Conservation (phyloP, 2,329 filamentous ascomycete species). For the Alternaria rosae region DNA sequence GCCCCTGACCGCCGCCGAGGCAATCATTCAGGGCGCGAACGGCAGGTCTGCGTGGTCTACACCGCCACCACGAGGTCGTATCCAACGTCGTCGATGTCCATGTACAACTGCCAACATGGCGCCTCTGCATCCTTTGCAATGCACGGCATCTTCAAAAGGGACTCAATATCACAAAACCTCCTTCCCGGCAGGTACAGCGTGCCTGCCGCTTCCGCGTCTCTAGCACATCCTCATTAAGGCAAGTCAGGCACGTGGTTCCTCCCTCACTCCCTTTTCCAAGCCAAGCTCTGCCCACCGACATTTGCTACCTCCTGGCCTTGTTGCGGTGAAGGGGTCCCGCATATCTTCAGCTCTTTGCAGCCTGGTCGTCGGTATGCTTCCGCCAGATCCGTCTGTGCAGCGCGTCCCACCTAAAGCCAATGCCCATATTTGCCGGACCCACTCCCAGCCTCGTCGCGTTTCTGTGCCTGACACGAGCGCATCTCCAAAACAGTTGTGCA, state of each 20-base stretch:
- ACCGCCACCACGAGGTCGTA: conserved; percentile 26
- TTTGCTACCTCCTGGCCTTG: conserved; percentile 5
- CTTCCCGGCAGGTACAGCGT: not conserved
- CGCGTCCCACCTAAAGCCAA: conserved; percentile 29
- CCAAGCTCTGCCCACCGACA: conserved; percentile 9
- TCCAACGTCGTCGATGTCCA: conserved; percentile 15
- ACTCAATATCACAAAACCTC: not conserved
- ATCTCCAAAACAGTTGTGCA: conserved; percentile 12
- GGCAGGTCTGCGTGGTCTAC: conserved; percentile 22
- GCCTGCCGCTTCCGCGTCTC: not conserved
- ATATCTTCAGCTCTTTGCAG: conserved; percentile 12
- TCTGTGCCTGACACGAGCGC: conserved; percentile 26
- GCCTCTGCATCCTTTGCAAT: conserved; percentile 1
- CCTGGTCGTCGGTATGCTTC: conserved; percentile 31
- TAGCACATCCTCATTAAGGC: not conserved
- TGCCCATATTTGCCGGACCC: conserved; percentile 35
- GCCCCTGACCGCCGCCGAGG: conserved; percentile 32
- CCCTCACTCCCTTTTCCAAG: not conserved
- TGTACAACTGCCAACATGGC: conserved; percentile 9
- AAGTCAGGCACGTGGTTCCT: conserved; percentile 1
- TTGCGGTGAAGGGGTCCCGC: conserved; percentile 16
- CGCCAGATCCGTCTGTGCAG: conserved; percentile 49
- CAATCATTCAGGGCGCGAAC: conserved; percentile 27
- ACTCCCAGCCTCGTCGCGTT: conserved; percentile 37
- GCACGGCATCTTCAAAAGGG: not conserved